These are phyloP conservation scores for Endothia cerciana DNA, from an alignment of 2,329 filamentous ascomycete genomes.

Conservation along the genomic window DNA sequence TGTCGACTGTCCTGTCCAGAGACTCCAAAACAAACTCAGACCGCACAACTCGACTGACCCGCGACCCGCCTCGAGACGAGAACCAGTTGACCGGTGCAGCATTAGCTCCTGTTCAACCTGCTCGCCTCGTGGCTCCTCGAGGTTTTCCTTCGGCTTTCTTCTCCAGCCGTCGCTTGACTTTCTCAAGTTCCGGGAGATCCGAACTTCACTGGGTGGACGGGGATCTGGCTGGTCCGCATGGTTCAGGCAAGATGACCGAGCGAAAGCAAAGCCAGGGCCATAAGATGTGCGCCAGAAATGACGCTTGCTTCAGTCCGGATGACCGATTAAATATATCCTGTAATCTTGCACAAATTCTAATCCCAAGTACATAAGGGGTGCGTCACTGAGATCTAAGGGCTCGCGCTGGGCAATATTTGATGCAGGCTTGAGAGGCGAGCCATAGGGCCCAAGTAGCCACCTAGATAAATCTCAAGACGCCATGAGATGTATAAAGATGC, in stretches of 20 bases:
- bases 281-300: slow-evolving; percentile 9
- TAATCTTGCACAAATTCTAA: background rate
- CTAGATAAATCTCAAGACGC: too few relatives aligned
- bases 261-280: slow-evolving; percentile 1
- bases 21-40: slow-evolving; percentile 18
- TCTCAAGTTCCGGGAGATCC: slow-evolving; percentile 19
- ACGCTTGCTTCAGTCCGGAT: background rate
- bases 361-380: background rate
- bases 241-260: slow-evolving; percentile 22
- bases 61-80: slow-evolving; percentile 4
- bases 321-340: background rate
- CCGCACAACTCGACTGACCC: slow-evolving; percentile 25
- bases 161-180: slow-evolving; percentile 24
- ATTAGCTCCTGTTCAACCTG: slow-evolving; percentile 19
- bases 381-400: background rate
- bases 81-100: slow-evolving; percentile 17
- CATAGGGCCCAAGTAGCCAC: too few relatives aligned
- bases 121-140: slow-evolving; percentile 12
- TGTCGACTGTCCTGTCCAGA: slow-evolving; percentile 22
- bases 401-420: background rate
- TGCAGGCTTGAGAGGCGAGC: background rate
- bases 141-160: slow-evolving; percentile 22
- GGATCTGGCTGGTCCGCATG: slow-evolving; percentile 25
- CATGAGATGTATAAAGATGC: background rate
- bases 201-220: slow-evolving; percentile 6